phyloP scores from a whole-genome alignment of 495 filamentous ascomycete species.

The Tuber microsphaerosporum region DNA sequence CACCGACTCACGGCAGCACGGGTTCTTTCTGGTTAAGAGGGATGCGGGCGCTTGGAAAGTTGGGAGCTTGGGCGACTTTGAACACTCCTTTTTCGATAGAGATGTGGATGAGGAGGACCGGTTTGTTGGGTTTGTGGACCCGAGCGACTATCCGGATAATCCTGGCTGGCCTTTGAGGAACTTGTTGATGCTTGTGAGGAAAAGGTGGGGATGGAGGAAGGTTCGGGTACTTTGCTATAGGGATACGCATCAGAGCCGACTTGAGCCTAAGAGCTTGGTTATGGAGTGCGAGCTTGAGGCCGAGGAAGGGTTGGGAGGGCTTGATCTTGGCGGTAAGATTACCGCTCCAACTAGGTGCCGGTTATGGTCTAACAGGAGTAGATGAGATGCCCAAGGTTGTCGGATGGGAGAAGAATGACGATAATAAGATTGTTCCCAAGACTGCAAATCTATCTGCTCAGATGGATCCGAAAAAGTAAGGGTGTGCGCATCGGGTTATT shows the following conservation, averaged over 20 bases:
- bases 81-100: conserved; percentile 73
- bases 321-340: conserved; percentile 28
- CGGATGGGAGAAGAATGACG: conserved; percentile 83
- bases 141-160: conserved; percentile 75
- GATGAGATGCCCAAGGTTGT: conserved; percentile 72
- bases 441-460: conserved; percentile 77
- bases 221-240: conserved; percentile 87
- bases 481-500: conserved; percentile 4
- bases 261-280: conserved; percentile 72
- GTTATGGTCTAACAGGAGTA: conserved; percentile 39
- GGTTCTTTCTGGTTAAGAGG: conserved; percentile 87
- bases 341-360: not conserved
- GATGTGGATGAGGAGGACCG: conserved; percentile 59
- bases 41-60: conserved; percentile 57
- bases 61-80: conserved; percentile 65
- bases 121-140: conserved; percentile 81
- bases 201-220: conserved; percentile 66
- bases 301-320: conserved; percentile 39
- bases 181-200: conserved; percentile 73
- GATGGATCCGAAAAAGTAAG: conserved; percentile 71
- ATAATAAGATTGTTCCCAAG: conserved; percentile 66
- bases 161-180: conserved; percentile 93
- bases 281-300: conserved; percentile 54
- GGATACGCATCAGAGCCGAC: conserved; percentile 66
- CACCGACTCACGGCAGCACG: conserved; percentile 72